A percentile compares a stretch with the other conserved stretches of the same genome.
phyloP scores from a whole-genome alignment of 169 alveolate genomes.

The Toxoplasma gondii region DNA sequence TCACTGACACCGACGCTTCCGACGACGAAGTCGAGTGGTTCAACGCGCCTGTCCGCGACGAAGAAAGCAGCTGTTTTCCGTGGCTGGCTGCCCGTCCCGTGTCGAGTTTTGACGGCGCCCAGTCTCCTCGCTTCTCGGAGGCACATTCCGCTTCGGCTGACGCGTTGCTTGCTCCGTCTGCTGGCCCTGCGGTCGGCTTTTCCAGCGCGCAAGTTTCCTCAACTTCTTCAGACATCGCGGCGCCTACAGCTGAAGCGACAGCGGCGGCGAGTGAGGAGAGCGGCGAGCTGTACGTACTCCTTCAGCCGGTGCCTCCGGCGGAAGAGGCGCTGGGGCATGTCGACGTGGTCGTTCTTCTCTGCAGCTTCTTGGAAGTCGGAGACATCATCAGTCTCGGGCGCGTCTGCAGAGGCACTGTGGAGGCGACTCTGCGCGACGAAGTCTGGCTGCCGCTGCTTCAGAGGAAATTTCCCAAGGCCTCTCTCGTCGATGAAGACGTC shows the following conservation, averaged over 20 bases:
- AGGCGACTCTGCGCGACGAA: background rate
- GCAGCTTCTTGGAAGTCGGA: background rate
- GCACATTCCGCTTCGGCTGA: no score
- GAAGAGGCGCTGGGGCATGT: background rate
- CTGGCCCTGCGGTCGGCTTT: no score
- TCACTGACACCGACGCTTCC: background rate
- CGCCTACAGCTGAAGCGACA: no score
- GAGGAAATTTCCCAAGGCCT: background rate
- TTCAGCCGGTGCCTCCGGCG: background rate
- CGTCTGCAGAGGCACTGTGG: background rate
- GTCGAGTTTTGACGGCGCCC: no score
- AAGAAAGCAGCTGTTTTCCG: background rate
- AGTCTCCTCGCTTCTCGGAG: no score
- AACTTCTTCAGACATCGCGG: no score
- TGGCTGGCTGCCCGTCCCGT: background rate
- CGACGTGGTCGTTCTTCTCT: background rate
- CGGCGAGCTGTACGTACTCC: background rate
- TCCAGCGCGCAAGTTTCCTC: no score
- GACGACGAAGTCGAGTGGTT: background rate
- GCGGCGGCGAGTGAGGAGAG: background rate
- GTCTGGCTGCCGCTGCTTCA: background rate
- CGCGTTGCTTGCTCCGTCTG: no score
- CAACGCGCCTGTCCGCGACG: background rate
- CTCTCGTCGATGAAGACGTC: background rate
- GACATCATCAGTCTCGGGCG: background rate